These are phyloP conservation scores for Zostera marina DNA, from an alignment of 116 monocot genomes.

Conservation along the genomic window DNA sequence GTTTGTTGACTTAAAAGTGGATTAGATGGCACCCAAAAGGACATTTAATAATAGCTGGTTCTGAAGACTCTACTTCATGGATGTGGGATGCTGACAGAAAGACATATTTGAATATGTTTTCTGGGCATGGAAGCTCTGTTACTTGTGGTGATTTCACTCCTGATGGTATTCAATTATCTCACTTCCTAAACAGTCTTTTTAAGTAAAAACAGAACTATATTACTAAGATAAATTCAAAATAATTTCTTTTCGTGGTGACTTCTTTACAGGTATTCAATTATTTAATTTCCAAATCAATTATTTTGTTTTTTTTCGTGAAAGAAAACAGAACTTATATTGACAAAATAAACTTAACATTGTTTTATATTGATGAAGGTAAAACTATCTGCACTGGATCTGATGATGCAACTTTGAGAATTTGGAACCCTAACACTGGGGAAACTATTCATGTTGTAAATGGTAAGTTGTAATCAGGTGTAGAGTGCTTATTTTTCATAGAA, in stretches of 20 bases:
- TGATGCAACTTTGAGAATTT: conserved; percentile 83
- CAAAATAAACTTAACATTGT: no score
- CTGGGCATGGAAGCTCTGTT: conserved; percentile 68
- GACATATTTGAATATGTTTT: conserved; percentile 48
- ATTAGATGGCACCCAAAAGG: conserved; percentile 94
- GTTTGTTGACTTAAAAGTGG: conserved; percentile 31
- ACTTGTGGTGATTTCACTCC: conserved; percentile 98
- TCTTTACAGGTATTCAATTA: conserved; percentile 75
- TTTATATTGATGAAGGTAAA: conserved; percentile 35
- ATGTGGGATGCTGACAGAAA: conserved; percentile 90
- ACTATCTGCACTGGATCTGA: conserved; percentile 83
- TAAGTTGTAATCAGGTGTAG: conserved; percentile 3
- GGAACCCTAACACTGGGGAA: conserved; percentile 74
- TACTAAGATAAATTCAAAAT: no score
- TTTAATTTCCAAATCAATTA: background rate
- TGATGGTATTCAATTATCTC: conserved; percentile 42
- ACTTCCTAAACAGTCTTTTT: background rate
- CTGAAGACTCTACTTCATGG: conserved; percentile 69
- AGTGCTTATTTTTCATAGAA: no score
- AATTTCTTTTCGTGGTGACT: conserved; percentile 46
- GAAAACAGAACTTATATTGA: no score
- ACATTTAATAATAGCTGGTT: conserved; percentile 62
- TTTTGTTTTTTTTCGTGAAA: background rate
- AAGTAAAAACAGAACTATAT: background rate
- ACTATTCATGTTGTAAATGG: conserved; percentile 56